Evolutionary conservation across 1,139 yeast genomes (phyloP).

Genomic region (Nakaseomyces uthaithaninus): DNA sequence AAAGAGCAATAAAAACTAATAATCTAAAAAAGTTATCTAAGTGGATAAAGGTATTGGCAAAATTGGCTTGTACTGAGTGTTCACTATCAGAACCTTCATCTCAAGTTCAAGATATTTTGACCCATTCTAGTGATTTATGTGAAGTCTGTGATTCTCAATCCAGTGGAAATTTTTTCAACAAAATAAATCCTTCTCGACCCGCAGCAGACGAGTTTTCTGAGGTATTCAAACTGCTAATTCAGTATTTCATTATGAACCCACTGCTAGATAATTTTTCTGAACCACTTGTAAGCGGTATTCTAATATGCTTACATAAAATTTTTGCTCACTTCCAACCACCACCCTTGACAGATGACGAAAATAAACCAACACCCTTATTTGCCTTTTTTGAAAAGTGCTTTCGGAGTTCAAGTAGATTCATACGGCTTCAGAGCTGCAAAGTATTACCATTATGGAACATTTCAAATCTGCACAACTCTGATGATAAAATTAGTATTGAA

Average conservation of each 20-base stretch:
- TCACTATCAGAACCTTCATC: not conserved
- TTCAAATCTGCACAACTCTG: constrained; percentile 18
- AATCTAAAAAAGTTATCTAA: constrained; percentile 13
- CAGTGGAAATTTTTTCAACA: constrained; percentile 16
- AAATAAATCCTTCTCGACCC: constrained; percentile 30
- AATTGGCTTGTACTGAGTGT: constrained; percentile 22
- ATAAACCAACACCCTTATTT: constrained; percentile 15
- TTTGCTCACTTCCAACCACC: constrained; percentile 46
- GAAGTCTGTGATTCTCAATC: constrained; percentile 35
- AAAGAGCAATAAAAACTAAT: constrained; percentile 15
- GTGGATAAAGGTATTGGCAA: constrained; percentile 20
- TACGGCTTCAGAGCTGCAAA: constrained; percentile 42
- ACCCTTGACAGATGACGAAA: constrained; percentile 14
- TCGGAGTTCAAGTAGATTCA: constrained; percentile 40
- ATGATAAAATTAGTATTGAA: constrained; percentile 24
- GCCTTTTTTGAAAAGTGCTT: constrained; percentile 25
- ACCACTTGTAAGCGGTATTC: constrained; percentile 36
- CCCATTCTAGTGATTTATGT: constrained; percentile 31
- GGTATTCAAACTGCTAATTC: constrained; percentile 25
- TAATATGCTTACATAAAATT: constrained; percentile 41
- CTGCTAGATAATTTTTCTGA: constrained; percentile 21
- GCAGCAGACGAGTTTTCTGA: constrained; percentile 16
- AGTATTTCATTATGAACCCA: constrained; percentile 18
- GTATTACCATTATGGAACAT: constrained; percentile 29
- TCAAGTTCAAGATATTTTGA: not conserved